These are phyloP conservation scores for Trichophyton rubrum DNA, from an alignment of 2,329 filamentous ascomycete species.

Conservation along the genomic window DNA sequence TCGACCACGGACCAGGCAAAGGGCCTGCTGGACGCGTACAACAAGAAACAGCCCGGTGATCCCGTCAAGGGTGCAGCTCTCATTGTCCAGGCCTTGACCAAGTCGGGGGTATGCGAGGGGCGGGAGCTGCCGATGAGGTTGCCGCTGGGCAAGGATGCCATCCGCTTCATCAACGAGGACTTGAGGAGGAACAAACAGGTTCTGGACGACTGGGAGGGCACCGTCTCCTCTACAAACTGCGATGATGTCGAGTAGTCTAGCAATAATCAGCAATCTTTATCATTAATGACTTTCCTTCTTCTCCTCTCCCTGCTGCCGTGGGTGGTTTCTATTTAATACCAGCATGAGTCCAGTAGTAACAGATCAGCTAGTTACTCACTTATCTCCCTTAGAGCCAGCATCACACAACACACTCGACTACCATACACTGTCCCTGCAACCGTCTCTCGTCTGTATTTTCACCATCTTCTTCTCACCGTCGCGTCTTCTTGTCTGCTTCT, in stretches of 20 bases:
- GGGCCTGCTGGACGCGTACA: neutral
- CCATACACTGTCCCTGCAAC: no score
- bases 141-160: conserved; percentile 15
- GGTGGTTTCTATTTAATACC: no score
- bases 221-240: neutral
- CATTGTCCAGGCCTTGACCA: conserved; percentile 19
- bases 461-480: no score
- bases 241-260: conserved; percentile 1
- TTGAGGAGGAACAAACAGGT: neutral
- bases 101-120: conserved; percentile 18
- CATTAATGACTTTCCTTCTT: neutral
- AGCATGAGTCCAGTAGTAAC: no score
- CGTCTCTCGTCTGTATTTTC: no score
- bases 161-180: neutral
- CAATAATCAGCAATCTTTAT: neutral
- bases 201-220: neutral
- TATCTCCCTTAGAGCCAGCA: no score
- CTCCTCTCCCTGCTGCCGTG: no score
- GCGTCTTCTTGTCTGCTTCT: no score
- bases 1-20: neutral
- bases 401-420: no score
- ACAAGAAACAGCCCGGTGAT: conserved; percentile 18
- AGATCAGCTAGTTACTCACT: no score
- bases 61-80: conserved; percentile 17
- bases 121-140: conserved; percentile 17